A percentile compares a stretch with the other conserved stretches of the same genome.
Conservation (phyloP, 768 basidiomycete species). For the Termitomyces bulborhizus region DNA sequence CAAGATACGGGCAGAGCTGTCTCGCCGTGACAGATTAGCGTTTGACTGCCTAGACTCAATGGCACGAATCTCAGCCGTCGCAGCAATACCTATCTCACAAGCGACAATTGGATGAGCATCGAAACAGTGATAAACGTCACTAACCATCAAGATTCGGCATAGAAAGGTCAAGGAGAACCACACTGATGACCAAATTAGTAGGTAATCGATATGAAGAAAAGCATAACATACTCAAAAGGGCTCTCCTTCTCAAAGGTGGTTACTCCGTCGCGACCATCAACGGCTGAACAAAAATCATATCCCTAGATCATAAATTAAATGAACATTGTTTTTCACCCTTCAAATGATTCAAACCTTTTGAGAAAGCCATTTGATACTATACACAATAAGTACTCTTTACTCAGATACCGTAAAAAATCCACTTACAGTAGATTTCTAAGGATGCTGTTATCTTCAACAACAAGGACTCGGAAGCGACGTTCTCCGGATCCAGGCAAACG, state of each 20-base stretch:
- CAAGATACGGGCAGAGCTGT: slow-evolving; percentile 50
- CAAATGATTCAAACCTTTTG: slow-evolving; percentile 36
- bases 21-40: slow-evolving; percentile 8
- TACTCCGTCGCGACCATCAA: slow-evolving; percentile 83
- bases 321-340: background rate
- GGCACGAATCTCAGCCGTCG: slow-evolving; percentile 75
- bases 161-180: slow-evolving; percentile 83
- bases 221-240: slow-evolving; percentile 73
- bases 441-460: slow-evolving; percentile 89
- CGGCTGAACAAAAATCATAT: slow-evolving; percentile 71
- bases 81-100: slow-evolving; percentile 59
- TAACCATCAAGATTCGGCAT: slow-evolving; percentile 92
- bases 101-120: background rate
- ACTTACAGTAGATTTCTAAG: slow-evolving; percentile 77
- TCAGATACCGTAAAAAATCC: background rate
- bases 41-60: slow-evolving; percentile 47
- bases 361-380: slow-evolving; percentile 58
- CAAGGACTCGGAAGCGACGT: slow-evolving; percentile 56
- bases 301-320: slow-evolving; percentile 31
- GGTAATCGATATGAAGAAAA: background rate
- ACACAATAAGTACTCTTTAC: background rate
- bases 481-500: slow-evolving; percentile 40
- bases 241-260: slow-evolving; percentile 63
- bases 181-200: slow-evolving; percentile 35
- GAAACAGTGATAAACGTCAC: slow-evolving; percentile 5